Evolutionary conservation across 2,329 filamentous ascomycete genomes (phyloP).

Genomic region (Pyrenochaeta sp.): DNA sequence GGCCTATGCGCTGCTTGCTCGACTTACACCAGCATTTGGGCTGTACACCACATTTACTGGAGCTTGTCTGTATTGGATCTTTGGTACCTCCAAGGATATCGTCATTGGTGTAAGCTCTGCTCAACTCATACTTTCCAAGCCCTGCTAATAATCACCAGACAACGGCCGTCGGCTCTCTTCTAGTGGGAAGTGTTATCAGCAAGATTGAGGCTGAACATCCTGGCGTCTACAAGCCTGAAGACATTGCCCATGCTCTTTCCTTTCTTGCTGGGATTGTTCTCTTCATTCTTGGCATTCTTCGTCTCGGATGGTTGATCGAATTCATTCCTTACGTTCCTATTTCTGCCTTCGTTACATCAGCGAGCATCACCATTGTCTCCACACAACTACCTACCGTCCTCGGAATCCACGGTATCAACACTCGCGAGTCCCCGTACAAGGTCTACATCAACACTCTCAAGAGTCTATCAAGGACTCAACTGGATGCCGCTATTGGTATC

Average conservation of each 20-base stretch:
- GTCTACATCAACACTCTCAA: slow-evolving; percentile 86
- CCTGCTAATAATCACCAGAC: slow-evolving; percentile 60
- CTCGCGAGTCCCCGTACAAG: slow-evolving; percentile 76
- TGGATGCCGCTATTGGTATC: slow-evolving; percentile 91
- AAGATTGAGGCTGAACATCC: slow-evolving; percentile 67
- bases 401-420: slow-evolving; percentile 77
- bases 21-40: slow-evolving; percentile 78
- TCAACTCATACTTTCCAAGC: neutral
- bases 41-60: slow-evolving; percentile 96
- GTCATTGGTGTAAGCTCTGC: slow-evolving; percentile 77
- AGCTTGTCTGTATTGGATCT: slow-evolving; percentile 93
- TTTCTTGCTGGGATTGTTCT: slow-evolving; percentile 81
- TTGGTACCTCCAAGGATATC: slow-evolving; percentile 96
- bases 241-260: slow-evolving; percentile 79
- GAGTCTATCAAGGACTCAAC: slow-evolving; percentile 67
- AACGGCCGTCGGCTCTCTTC: slow-evolving; percentile 91
- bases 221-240: slow-evolving; percentile 63
- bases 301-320: slow-evolving; percentile 89
- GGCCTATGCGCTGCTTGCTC: slow-evolving; percentile 87
- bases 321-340: slow-evolving; percentile 90
- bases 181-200: slow-evolving; percentile 80
- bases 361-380: slow-evolving; percentile 83
- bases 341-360: slow-evolving; percentile 96
- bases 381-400: slow-evolving; percentile 84
- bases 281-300: slow-evolving; percentile 76